These are phyloP conservation scores for Aethionema arabicum DNA, from an alignment of 345 rosid species.

Conservation along the genomic window DNA sequence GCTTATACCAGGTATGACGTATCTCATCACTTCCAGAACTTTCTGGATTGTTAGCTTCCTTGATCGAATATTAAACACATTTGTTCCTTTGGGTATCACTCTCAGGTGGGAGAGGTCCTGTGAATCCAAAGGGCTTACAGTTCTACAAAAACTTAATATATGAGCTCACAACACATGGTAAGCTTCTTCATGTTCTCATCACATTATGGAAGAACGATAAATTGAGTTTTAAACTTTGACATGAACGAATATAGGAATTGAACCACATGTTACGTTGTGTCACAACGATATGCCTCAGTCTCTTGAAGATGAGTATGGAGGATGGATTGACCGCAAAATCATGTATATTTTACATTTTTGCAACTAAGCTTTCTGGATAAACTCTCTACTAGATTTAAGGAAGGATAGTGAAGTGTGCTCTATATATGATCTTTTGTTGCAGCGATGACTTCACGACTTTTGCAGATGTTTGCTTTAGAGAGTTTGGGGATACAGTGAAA, in stretches of 20 bases:
- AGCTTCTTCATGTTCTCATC: not conserved
- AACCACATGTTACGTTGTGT: slow-evolving; percentile 51
- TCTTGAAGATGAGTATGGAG: slow-evolving; percentile 73
- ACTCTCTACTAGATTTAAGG: not conserved
- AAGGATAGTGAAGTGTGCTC: slow-evolving; percentile 3
- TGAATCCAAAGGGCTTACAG: slow-evolving; percentile 53
- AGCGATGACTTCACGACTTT: slow-evolving; percentile 70
- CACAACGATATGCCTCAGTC: slow-evolving; percentile 60
- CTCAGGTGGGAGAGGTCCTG: slow-evolving; percentile 62
- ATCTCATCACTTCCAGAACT: slow-evolving; percentile 1
- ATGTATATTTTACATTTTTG: slow-evolving; percentile 40
- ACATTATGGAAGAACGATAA: not conserved
- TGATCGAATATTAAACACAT: not conserved
- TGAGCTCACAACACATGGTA: slow-evolving; percentile 48
- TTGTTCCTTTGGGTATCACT: not conserved
- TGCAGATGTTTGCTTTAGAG: slow-evolving; percentile 67
- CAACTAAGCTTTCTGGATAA: not conserved
- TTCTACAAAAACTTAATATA: slow-evolving; percentile 52
- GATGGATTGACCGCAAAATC: slow-evolving; percentile 56
- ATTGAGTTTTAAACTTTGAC: not conserved
- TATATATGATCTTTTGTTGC: slow-evolving; percentile 28
- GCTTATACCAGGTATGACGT: slow-evolving; percentile 66
- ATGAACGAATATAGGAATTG: slow-evolving; percentile 43
- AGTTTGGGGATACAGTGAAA: slow-evolving; percentile 58
- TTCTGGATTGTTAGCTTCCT: not conserved